Conservation (phyloP, 768 basidiomycete species). For the Neoboletus subvelutipes region DNA sequence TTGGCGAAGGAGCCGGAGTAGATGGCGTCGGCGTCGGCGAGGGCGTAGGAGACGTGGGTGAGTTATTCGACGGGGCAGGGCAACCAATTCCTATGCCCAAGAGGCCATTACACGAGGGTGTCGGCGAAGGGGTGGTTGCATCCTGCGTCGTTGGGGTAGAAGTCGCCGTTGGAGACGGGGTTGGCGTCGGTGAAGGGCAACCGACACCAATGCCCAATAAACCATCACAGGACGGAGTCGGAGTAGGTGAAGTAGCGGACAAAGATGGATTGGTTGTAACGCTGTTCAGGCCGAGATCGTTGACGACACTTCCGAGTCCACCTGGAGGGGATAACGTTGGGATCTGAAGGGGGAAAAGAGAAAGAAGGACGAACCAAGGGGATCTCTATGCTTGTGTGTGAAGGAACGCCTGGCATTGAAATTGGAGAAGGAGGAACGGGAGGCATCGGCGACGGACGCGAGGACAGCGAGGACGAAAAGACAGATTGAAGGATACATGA, state of each 20-base stretch:
- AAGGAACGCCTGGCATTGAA: slow-evolving; percentile 38
- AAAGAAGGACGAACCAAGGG: slow-evolving; percentile 13
- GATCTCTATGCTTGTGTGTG: slow-evolving; percentile 22
- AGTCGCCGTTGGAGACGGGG: slow-evolving; percentile 1
- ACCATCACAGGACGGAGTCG: slow-evolving; percentile 18
- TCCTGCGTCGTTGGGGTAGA: background rate
- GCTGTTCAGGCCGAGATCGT: background rate
- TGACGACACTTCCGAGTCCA: slow-evolving; percentile 1
- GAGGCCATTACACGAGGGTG: background rate
- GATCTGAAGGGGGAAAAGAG: background rate
- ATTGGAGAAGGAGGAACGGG: slow-evolving; percentile 40
- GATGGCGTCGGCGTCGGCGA: background rate
- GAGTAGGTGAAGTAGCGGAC: slow-evolving; percentile 1
- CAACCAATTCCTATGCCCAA: background rate
- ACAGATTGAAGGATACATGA: slow-evolving; percentile 23
- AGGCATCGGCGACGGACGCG: slow-evolving; percentile 30
- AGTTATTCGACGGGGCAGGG: background rate
- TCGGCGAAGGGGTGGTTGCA: background rate
- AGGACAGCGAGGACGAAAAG: slow-evolving; percentile 31
- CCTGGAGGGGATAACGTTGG: slow-evolving; percentile 3
- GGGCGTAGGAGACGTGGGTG: background rate
- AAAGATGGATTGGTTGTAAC: slow-evolving; percentile 5
- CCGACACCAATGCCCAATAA: slow-evolving; percentile 21
- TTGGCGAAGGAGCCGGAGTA: background rate
- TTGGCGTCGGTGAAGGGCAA: slow-evolving; percentile 7